Base-by-base conservation (phyloP, 1,139 yeast species). In the Pichia sorboxylosa region DNA sequence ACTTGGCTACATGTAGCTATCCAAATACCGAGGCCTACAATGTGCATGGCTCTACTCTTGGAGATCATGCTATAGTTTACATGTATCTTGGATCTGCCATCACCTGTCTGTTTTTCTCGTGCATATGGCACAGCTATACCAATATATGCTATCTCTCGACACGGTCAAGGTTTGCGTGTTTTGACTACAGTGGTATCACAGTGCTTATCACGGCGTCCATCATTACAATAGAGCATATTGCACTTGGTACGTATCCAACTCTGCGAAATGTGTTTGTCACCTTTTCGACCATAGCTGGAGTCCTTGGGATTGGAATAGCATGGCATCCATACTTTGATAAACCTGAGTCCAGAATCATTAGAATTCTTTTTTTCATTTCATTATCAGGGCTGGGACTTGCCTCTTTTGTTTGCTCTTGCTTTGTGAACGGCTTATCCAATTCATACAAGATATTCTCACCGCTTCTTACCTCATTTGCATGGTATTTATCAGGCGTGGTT, bases 151-250 rank as follows among this genome's bases (percentile, higher is more conserved):
- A 69, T 36, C 58, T 79, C 30, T 58, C 66, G 17, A 57, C 75
- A 37, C 68, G 94, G 51, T 66, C 76, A 41, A 69, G 72, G 37
- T 83, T 82, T 57, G 95, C 96, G 0, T 90, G 98, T 56, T 76
- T 87, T 29, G 98, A 90, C 58, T 90, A 90, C 54, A 80, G 94
- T 7, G 98, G 98, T 1, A 90, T 90, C 45, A 84, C 96, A 0
- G 69, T 85, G 10, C 62, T 90, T 41, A 85, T 90, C 44, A 80
- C 95, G 0, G 87, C 93, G n/a, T 82, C 94, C 1, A 80, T 90
- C 32, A 63, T 90, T 27, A 73, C 94, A 4, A 79, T 90, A 0
- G 95, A 87, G 54, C 85, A 82, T 53, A 71, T 84, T 24, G 69
- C 90, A 1, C 65, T 90, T 37, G 77, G 72, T 51, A 64, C 78